phyloP scores from a whole-genome alignment of 768 basidiomycete species.

The Serendipita sp. region DNA sequence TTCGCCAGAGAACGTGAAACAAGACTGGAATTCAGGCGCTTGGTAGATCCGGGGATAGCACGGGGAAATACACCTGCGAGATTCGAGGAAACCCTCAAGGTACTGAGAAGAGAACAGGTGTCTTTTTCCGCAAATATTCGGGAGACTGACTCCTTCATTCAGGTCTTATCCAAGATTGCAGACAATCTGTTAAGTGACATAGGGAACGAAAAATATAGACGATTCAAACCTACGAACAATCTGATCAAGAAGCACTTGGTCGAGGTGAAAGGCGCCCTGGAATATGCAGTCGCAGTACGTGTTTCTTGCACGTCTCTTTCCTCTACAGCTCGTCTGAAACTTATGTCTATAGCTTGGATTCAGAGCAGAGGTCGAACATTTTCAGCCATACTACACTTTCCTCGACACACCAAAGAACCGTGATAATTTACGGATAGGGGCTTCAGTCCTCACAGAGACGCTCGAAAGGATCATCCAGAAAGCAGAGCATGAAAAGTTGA shows the following conservation, averaged over 20 bases:
- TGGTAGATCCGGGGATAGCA: conserved; percentile 64
- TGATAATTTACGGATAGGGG: conserved; percentile 44
- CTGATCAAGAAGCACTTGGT: conserved; percentile 50
- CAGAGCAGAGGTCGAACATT: conserved; percentile 45
- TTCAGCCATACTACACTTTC: conserved; percentile 60
- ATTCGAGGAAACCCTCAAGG: conserved; percentile 49
- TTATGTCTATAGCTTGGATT: conserved; percentile 46
- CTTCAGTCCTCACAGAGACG: conserved; percentile 46
- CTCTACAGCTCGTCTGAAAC: background rate
- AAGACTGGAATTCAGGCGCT: conserved; percentile 53
- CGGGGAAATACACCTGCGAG: conserved; percentile 50
- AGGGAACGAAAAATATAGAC: conserved; percentile 50
- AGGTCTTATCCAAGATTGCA: conserved; percentile 53
- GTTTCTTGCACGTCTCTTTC: conserved; percentile 26
- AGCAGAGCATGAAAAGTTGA: conserved; percentile 31
- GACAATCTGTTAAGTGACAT: conserved; percentile 63
- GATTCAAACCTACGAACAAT: conserved; percentile 61
- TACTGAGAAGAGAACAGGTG: conserved; percentile 16
- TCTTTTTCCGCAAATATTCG: conserved; percentile 6
- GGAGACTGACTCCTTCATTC: conserved; percentile 12
- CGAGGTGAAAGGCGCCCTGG: conserved; percentile 50
- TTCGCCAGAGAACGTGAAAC: conserved; percentile 39
- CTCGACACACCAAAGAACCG: conserved; percentile 27
- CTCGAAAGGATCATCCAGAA: conserved; percentile 36
- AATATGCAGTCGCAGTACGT: conserved; percentile 65